Evolutionary conservation across 2,329 filamentous ascomycete genomes (phyloP).

Genomic region (Xylariaceae sp.): DNA sequence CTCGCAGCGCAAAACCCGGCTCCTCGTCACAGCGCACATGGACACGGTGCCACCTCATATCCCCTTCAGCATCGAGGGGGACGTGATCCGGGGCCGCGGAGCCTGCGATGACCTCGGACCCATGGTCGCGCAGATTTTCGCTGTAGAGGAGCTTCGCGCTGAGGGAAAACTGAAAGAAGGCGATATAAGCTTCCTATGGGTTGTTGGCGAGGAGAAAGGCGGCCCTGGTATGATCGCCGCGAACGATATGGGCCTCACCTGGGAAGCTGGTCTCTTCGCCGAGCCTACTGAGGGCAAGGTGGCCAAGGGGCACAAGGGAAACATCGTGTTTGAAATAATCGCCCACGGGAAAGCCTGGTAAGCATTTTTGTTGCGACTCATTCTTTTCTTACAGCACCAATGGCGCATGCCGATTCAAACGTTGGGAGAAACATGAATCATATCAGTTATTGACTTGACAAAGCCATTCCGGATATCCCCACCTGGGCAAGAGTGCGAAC

Average conservation of each 20-base stretch:
- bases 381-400: background rate
- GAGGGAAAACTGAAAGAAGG: constrained; percentile 25
- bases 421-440: background rate
- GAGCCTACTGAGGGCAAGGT: constrained; percentile 52
- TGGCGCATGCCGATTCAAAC: background rate
- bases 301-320: constrained; percentile 49
- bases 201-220: constrained; percentile 49
- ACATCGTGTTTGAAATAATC: constrained; percentile 32
- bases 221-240: constrained; percentile 52
- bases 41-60: constrained; percentile 47
- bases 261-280: constrained; percentile 47
- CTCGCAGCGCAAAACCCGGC: constrained; percentile 27
- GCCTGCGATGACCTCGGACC: constrained; percentile 35
- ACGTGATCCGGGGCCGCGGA: constrained; percentile 44
- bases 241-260: constrained; percentile 37
- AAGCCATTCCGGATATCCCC: constrained; percentile 36
- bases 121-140: constrained; percentile 47
- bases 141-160: constrained; percentile 34
- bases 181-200: constrained; percentile 32
- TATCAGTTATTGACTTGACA: background rate
- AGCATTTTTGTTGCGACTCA: background rate
- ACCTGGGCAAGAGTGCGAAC: constrained; percentile 33
- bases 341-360: constrained; percentile 29
- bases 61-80: constrained; percentile 39
- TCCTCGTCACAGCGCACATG: constrained; percentile 35